Base-by-base conservation (phyloP, 1,139 yeast species). In the Pichia sp. region DNA sequence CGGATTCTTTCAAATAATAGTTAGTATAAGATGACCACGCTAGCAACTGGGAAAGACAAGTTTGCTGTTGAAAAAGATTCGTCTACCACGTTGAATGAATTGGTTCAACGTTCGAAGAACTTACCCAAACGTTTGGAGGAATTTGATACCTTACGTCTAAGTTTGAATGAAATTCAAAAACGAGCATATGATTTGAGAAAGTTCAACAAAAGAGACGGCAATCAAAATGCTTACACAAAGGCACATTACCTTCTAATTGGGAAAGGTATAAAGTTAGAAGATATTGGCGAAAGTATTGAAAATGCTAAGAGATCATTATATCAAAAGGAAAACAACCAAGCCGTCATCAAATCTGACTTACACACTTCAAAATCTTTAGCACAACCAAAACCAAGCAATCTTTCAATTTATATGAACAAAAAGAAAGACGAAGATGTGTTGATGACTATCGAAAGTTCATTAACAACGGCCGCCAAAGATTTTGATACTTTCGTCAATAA, bases 161-260 rank as follows among this genome's bases (percentile, higher is more conserved):
- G 95, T 11, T 71, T 88, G 49, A 75, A 73, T 51, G 97, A 88
- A 65, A 77, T 90, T 55, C 81, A 81, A 55, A 75, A 81, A 53
- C 78, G 85, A 51, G 82, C 95, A 0, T 71, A 71, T 47, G 75
- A 73, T 46, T 66, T 85, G 54, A 73, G 90, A 48, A 73, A 72
- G 49, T 64, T 62, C 33, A 65, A 70, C 37, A 58, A 58, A 40
- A 39, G 46, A 5, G 58, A 50, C 6, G 70, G 65, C 9, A 58
- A 61, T 8, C 56, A 56, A 7, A 56, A 61, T 45, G 61, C 79
- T 50, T 84, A 76, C 59, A 85, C 95, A 2, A 85, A 84, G 56
- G 97, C 97, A 0, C 97, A 88, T 57, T 90, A 90, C 60, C 67
- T 90, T 40, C 71, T 92, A 45, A 96, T 97, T 2, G 85, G 94